Conservation (phyloP, 306 rosid genomes). For the Cucumis melo region DNA sequence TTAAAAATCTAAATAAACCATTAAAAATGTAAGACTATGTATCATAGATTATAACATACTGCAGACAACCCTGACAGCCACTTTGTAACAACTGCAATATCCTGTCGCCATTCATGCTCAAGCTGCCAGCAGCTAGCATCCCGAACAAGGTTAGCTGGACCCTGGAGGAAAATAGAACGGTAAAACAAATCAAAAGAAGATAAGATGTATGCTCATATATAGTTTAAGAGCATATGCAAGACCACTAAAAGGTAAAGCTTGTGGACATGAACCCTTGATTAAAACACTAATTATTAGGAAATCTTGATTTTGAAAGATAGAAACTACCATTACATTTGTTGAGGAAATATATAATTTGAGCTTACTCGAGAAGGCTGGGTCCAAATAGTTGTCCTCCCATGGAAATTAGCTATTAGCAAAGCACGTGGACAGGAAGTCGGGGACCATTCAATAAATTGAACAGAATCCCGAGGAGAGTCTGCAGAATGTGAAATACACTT, state of each 20-base stretch:
- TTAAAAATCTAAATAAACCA: neutral
- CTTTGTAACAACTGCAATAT: conserved; percentile 97
- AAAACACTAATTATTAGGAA: neutral
- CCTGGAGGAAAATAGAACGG: conserved; percentile 38
- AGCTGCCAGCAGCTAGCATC: conserved; percentile 86
- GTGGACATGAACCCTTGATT: neutral
- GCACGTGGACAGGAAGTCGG: conserved; percentile 82
- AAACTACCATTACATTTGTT: conserved; percentile 1
- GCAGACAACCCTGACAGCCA: conserved; percentile 97
- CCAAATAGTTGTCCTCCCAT: conserved; percentile 96
- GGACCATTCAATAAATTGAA: conserved; percentile 98
- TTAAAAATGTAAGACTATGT: neutral
- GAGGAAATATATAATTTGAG: conserved; percentile 5
- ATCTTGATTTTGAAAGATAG: neutral
- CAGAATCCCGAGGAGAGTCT: conserved; percentile 99
- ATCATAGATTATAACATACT: conserved; percentile 30
- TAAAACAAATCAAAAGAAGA: neutral
- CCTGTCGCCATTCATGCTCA: conserved; percentile 99
- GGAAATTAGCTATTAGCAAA: conserved; percentile 82
- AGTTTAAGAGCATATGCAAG: neutral
- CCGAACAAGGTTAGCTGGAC: conserved; percentile 72
- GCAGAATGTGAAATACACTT: conserved; percentile 15
- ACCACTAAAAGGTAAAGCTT: neutral
- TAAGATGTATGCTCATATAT: neutral
- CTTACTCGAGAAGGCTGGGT: conserved; percentile 93